Base-by-base conservation (phyloP, 2,329 filamentous ascomycete genomes). In the Ascochyta lentis region DNA sequence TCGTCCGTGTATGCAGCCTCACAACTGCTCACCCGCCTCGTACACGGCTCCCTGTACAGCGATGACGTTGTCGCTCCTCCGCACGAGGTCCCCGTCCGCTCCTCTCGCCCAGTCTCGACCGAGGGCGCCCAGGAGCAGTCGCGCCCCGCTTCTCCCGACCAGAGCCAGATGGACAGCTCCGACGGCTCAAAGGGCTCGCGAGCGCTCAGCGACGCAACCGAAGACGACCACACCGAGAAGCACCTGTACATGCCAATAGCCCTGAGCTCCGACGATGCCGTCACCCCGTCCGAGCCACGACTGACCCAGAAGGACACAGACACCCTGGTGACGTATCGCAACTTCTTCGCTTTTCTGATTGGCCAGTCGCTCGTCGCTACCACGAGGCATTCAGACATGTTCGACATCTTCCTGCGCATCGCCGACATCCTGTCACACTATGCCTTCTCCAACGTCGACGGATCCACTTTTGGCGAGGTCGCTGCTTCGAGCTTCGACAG, bases 401-500 rank as follows among this genome's bases (percentile, higher is more conserved):
- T 87, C 68, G 77, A 80, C 31, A 84, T 87, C 15, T 86, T 88
- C 71, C 78, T 86, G 76, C 81, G 84, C 19, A 81, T 88, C n/a
- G 78, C 84, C 1, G 81, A 81, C 15, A 76, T 86, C 34, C 71
- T 89, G 19, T 78, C 80, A 23, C 78, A 81, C 13, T 87, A 86
- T 60, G 80, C 83, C 35, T 88, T 88, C 66, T 81, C 81, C 31
- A 88, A 87, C 64, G 67, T 85, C 5, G 86, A 88, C 58, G 83
- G 83, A 3, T 86, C 85, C 3, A 86, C 83, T n/a, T 87, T 82
- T 65, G 86, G 86, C 55, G 85, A 88, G 64, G 81, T 85, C 3
- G 84, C 83, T 15, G 81, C 80, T 41, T 79, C 85, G 15, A 89
- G 87, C 71, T 92, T 93, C 64, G 81, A 86, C 58, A 85, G 85